These are phyloP conservation scores for Podospora sp. DNA, from an alignment of 495 filamentous ascomycete genomes.

Conservation along the genomic window DNA sequence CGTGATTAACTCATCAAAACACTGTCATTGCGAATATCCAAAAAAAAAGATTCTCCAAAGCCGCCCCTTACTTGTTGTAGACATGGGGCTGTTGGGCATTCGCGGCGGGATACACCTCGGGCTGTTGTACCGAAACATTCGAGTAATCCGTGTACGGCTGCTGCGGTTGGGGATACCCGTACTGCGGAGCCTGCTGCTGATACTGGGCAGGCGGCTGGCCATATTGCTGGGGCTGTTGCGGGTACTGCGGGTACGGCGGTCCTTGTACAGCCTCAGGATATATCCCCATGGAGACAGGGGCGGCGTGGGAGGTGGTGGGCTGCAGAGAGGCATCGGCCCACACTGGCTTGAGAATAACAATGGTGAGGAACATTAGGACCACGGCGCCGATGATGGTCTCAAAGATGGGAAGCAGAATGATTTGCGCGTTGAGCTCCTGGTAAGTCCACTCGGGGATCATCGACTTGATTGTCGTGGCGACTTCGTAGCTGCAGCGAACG, in stretches of 20 bases:
- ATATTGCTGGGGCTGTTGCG: not conserved
- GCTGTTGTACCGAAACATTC: not conserved
- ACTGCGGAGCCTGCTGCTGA: not conserved
- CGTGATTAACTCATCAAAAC: no score
- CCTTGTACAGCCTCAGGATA: not conserved
- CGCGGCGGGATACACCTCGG: not conserved
- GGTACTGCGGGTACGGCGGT: not conserved
- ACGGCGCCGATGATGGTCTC: constrained; percentile 11
- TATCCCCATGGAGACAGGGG: not conserved
- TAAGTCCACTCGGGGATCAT: not conserved
- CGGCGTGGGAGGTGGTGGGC: not conserved
- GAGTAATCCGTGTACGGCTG: not conserved
- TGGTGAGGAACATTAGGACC: constrained; percentile 14
- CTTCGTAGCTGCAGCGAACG: constrained; percentile 16
- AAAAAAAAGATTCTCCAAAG: no score
- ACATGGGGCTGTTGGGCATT: not conserved
- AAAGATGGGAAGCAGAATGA: constrained; percentile 17
- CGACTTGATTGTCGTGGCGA: constrained; percentile 11
- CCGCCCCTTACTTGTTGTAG: not conserved
- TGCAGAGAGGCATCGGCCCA: constrained; percentile 14
- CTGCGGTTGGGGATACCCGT: not conserved
- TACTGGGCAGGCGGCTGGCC: not conserved
- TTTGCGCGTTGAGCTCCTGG: not conserved
- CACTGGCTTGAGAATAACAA: constrained; percentile 13
- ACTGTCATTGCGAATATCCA: no score